Base-by-base conservation (phyloP, 495 filamentous ascomycete species). In the Aspergillus bridgeri region DNA sequence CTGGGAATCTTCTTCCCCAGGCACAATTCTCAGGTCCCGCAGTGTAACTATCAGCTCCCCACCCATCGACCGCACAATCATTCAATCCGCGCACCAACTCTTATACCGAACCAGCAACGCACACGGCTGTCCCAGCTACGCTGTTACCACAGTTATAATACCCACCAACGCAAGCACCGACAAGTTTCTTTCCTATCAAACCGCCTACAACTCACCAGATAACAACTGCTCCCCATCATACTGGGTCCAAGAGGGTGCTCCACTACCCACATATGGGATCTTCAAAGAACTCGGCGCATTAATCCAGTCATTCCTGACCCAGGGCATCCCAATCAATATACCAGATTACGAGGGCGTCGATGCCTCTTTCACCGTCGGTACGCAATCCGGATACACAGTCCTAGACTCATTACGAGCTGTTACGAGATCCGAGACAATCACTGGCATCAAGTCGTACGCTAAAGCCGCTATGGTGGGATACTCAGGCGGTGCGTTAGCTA, bases 101-200 rank as follows among this genome's bases (percentile, higher is more conserved):
- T 73, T 84, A 11, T 84, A 75, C 64, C 76, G 77, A 3, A 77
- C 79, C 0, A 81, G 73, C 13, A 62, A 82, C 56, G 62, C 59
- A 24, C 64, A 53, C 24, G 65, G 73, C 22, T 33, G 72, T 17
- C 70, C 78, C 2, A 66, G 70, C 0, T 79, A 72, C 69, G 77
- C 61, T 1, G 54, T 62, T 5, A 65, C 60, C 4, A 65, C 63
- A 3, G 48, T 65, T 3, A 24, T 62, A 11, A 33, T 54, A 21
- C 60, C 63, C 0, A 17, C 24, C 7, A n/a, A 55, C 11, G 48
- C 58, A 7, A 57, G 33, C 17, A n/a, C 3, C 1, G 48, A 47
- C 38, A 18, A 49, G 2, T 57, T 83, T 1, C 60, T 78, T n/a
- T 79, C 72, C 13, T 71, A 76, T 61, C 77, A 80, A 46, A 56